Conservation (phyloP, 179 eudicot species). For the Kewa caespitosa region DNA sequence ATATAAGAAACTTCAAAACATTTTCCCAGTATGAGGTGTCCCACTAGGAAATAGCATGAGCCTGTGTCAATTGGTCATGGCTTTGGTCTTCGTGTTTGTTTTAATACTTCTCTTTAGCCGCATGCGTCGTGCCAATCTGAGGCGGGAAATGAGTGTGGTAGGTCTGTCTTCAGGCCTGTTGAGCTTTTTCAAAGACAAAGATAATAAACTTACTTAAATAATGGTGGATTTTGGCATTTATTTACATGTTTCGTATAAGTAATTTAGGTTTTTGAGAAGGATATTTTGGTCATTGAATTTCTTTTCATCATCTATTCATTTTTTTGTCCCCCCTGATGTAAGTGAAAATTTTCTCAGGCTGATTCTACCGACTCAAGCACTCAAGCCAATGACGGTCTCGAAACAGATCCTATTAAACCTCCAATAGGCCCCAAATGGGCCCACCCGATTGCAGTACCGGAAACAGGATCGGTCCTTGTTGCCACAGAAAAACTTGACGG, state of each 20-base stretch:
- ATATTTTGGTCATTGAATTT: neutral
- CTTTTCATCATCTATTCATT: neutral
- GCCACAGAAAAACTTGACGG: constrained; percentile 97
- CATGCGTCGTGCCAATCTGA: neutral
- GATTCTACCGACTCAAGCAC: constrained; percentile 41
- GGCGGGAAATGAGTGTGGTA: neutral
- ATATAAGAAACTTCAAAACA: neutral
- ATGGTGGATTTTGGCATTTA: too few relatives aligned
- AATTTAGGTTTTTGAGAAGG: too few relatives aligned
- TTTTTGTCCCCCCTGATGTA: neutral
- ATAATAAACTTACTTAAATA: too few relatives aligned
- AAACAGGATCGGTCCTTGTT: constrained; percentile 84
- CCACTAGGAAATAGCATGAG: neutral
- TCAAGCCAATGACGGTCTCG: constrained; percentile 34
- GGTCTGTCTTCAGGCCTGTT: neutral
- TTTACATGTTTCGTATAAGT: too few relatives aligned
- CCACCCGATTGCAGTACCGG: constrained; percentile 85
- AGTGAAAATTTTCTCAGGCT: constrained; percentile 38
- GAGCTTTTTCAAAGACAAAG: too few relatives aligned
- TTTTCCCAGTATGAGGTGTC: too few relatives aligned
- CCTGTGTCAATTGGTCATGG: neutral
- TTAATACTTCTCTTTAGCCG: neutral
- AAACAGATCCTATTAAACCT: constrained; percentile 45
- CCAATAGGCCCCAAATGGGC: constrained; percentile 92
- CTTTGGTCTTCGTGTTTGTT: neutral